A percentile compares a stretch with the other conserved stretches of the same genome.
These are phyloP conservation scores for Starmerella vitae DNA, from an alignment of 805 yeast species.

Conservation along the genomic window DNA sequence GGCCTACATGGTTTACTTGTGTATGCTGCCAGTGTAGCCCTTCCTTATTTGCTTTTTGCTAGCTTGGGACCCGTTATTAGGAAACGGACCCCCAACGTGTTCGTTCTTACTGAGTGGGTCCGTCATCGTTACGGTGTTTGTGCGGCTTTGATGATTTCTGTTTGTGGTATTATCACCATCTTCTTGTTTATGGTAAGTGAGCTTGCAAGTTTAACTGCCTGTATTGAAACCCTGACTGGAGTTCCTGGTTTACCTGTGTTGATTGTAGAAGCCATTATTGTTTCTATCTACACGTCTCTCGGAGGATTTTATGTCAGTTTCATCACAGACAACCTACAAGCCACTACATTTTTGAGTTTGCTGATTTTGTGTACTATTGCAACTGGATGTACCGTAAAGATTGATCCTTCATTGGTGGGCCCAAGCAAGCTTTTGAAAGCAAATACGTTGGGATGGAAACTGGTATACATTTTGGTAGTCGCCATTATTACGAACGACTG, in stretches of 20 bases:
- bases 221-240: conserved; percentile 65
- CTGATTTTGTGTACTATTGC: conserved; percentile 63
- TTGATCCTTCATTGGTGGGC: conserved; percentile 47
- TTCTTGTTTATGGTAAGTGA: conserved; percentile 81
- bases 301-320: conserved; percentile 89
- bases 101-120: conserved; percentile 92
- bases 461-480: conserved; percentile 65
- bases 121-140: conserved; percentile 61
- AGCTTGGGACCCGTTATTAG: conserved; percentile 70
- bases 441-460: conserved; percentile 78
- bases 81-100: conserved; percentile 72
- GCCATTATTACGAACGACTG: conserved; percentile 85
- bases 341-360: conserved; percentile 52
- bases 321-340: conserved; percentile 76
- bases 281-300: conserved; percentile 70
- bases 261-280: conserved; percentile 73
- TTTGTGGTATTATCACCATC: conserved; percentile 72
- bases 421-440: conserved; percentile 52
- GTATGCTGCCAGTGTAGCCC: conserved; percentile 62
- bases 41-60: conserved; percentile 78
- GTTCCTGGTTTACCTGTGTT: conserved; percentile 66
- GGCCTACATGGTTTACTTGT: conserved; percentile 82
- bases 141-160: conserved; percentile 61
- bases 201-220: conserved; percentile 63
- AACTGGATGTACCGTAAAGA: conserved; percentile 40